Conservation (phyloP, 2,329 filamentous ascomycete genomes). For the Colletotrichum siamense region DNA sequence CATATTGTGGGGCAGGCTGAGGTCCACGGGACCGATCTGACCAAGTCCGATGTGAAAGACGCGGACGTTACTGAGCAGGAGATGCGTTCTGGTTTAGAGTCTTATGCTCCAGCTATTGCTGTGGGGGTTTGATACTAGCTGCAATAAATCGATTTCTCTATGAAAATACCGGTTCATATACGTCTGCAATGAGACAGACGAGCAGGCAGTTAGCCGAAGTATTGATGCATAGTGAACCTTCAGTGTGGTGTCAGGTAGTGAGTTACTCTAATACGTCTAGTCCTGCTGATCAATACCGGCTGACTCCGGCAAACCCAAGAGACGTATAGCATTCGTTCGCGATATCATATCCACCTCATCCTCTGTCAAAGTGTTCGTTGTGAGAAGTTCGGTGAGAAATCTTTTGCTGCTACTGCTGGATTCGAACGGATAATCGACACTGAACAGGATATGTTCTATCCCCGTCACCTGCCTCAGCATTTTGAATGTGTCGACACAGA, state of each 20-base stretch:
- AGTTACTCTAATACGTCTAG: rapidly evolving
- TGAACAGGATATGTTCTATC: neutral
- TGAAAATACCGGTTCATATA: neutral
- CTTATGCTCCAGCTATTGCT: neutral
- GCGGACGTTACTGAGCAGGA: neutral
- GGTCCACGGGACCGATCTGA: rapidly evolving
- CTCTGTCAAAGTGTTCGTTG: neutral
- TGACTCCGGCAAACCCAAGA: rapidly evolving
- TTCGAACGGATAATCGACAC: neutral
- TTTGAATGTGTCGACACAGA: neutral
- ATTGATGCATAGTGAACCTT: rapidly evolving
- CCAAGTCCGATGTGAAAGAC: neutral
- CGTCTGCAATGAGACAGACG: rapidly evolving
- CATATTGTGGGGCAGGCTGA: neutral
- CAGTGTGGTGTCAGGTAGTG: rapidly evolving
- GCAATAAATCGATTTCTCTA: neutral
- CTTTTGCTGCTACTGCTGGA: rapidly evolving
- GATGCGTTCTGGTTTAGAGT: neutral
- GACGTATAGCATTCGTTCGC: rapidly evolving
- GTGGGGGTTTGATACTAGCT: neutral
- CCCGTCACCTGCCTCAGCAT: neutral
- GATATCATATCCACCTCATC: neutral
- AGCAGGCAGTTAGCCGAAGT: rapidly evolving
- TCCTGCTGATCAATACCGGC: rapidly evolving
- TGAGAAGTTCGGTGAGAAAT: rapidly evolving